Base-by-base conservation (phyloP, 768 basidiomycete genomes). In the Boletus insuetus region DNA sequence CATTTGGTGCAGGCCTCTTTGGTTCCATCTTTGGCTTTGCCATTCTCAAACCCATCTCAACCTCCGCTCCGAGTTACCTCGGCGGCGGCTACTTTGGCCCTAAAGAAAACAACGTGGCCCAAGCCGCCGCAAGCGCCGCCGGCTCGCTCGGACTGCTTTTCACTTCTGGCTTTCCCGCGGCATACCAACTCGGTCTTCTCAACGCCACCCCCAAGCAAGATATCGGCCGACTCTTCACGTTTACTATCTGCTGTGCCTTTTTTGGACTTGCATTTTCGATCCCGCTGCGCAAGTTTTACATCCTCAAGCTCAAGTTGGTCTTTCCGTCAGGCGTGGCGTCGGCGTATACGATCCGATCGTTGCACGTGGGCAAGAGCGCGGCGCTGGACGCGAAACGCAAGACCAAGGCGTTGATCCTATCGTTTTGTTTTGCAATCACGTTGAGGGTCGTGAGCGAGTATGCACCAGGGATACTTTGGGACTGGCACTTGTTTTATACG, bases 281-380 rank as follows among this genome's bases (percentile, higher is more conserved):
- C 53, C 84, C 84, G 2, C 70, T 84, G 35, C 77, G 82, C 51
- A 80, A 79, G 58, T 82, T 82, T 67, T 86, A 81, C 69, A 83
- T 86, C 58, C 71, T 86, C 49, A 76, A 81, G 61, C 82, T 83
- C 65, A 84, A 83, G 65, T 68, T 84, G 16, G 80, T 80, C 16
- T 85, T 86, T 74, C 84, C 83, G 1, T 84, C 84, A 1, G 82
- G 81, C 29, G 81, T 86, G 54, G 86, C 85, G 16, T 83, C 84
- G 35, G 85, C 84, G 11, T 84, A 79, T 59, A 84, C 82, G 26
- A 85, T 86, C 59, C 82, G 78, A 35, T 82, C 83, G 10, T 69
- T 84, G 31, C 86, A 86, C 56, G 75, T 77, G 35, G 79, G 79
- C 16, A 73, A 69, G 50, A 69, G 73, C 22, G 83, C 82, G 37